Conservation (phyloP, 495 filamentous ascomycete species). For the Chaetomium tenue region DNA sequence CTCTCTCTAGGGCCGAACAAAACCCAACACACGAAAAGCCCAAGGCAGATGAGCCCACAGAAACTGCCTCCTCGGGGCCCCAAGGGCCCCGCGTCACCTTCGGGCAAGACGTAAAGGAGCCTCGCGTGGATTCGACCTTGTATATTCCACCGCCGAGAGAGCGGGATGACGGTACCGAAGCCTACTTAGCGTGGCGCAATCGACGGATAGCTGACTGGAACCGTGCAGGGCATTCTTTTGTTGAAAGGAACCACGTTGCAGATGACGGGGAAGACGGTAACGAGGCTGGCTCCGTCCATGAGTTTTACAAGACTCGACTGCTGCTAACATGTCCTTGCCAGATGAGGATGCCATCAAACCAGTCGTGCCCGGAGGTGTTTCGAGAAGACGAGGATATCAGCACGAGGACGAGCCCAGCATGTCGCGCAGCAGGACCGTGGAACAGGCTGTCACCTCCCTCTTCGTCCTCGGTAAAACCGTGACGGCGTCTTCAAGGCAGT, state of each 20-base stretch:
- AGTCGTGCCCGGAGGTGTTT: background rate
- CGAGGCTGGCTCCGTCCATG: too few species aligned
- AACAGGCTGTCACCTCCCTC: conserved; percentile 7
- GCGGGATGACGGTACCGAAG: background rate
- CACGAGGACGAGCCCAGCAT: background rate
- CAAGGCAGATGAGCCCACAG: background rate
- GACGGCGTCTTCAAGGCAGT: conserved; percentile 14
- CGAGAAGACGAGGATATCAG: background rate
- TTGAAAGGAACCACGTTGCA: background rate
- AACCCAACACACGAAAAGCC: background rate
- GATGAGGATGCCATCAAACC: conserved; percentile 11
- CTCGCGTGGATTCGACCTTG: background rate
- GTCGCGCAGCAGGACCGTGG: conserved; percentile 5
- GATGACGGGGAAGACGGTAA: background rate
- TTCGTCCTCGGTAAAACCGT: conserved; percentile 7
- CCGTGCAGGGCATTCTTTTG: background rate
- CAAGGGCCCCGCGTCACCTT: background rate
- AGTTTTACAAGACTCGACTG: background rate
- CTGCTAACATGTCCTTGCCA: background rate
- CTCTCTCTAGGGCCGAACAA: background rate
- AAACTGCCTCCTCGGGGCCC: background rate
- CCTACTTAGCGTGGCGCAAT: too few species aligned
- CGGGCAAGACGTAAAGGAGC: background rate
- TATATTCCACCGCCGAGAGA: conserved; percentile 5
- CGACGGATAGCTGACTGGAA: background rate